These are phyloP conservation scores for Leucosporidium scottii DNA, from an alignment of 768 basidiomycete species.

Conservation along the genomic window DNA sequence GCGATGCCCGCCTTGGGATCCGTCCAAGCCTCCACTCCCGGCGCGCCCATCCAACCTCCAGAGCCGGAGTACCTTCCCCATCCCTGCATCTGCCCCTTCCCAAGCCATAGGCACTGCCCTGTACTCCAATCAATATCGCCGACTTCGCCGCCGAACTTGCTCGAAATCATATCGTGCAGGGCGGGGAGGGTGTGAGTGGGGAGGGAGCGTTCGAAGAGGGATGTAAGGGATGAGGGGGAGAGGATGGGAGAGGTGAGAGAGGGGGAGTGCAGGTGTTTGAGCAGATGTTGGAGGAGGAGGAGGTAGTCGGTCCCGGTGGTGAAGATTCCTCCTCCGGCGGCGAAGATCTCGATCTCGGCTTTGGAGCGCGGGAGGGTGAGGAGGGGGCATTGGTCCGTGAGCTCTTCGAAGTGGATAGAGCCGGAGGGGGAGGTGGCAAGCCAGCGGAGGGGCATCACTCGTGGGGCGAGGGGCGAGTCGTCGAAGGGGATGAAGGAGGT, in stretches of 20 bases:
- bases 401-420: neutral
- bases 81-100: neutral
- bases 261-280: neutral
- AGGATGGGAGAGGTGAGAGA: neutral
- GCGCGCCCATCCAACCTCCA: neutral
- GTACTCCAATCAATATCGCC: constrained; percentile 2
- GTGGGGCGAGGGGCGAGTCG: neutral
- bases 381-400: neutral
- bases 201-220: neutral
- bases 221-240: neutral
- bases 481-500: constrained; percentile 6
- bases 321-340: constrained; percentile 4
- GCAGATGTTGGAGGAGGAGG: constrained; percentile 4
- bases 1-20: constrained; percentile 1
- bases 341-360: neutral
- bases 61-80: neutral
- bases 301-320: neutral
- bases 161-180: neutral
- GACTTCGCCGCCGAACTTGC: neutral
- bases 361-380: neutral
- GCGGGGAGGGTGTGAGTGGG: neutral
- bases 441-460: neutral
- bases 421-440: neutral
- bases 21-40: neutral
- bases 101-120: neutral